Base-by-base conservation (phyloP, 768 basidiomycete genomes). In the Rubroboletus satanas region DNA sequence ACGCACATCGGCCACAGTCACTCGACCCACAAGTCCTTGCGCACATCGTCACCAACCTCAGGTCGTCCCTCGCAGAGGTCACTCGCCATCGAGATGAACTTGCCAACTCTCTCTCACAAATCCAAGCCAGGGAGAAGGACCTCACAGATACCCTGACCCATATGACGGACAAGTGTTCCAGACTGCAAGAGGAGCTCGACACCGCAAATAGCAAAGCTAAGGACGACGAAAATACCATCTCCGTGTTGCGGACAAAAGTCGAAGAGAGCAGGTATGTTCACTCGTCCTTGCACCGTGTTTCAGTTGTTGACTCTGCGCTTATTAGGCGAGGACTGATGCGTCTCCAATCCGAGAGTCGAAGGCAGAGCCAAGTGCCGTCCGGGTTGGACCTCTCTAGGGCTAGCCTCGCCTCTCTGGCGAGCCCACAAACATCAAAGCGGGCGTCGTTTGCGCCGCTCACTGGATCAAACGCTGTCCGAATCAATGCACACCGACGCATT, bases 311-410 rank as follows among this genome's bases (percentile, higher is more conserved):
- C 45, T 32, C 35, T 36, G 39, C 14, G 41, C 33, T 28, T 65
- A 90, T 28, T 65, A 90, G 90, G 62, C 87, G 90, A 43, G 91
- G 89, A 26, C 77, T 93, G 49, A 93, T 93, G 91, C 82, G 88
- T 17, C 77, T 93, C 9, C 91, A 93, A 66, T 83, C 84, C 9
- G 90, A 93, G 69, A 87, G 75, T 62, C 77, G 85, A 51, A 77
- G 88, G 29, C 79, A 82, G 59, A 86, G 84, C 66, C 73, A 75
- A 28, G 74, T 76, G 50, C 75, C 68, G 55, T 74, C 73, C 14
- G 73, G 80, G 14, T 68, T 84, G 35, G 88, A 90, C 63, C 57
- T 85, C 29, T 77, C 79, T 21, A 76, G 84, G 7, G 78, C 83
- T 15, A 70, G 74, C 52, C 68, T 67, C 21, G 71, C 65, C 15